Percentiles rank a stretch among this genome's conserved stretches.
phyloP scores from a whole-genome alignment of 2,329 filamentous ascomycete genomes.

The Drechslera avenae region DNA sequence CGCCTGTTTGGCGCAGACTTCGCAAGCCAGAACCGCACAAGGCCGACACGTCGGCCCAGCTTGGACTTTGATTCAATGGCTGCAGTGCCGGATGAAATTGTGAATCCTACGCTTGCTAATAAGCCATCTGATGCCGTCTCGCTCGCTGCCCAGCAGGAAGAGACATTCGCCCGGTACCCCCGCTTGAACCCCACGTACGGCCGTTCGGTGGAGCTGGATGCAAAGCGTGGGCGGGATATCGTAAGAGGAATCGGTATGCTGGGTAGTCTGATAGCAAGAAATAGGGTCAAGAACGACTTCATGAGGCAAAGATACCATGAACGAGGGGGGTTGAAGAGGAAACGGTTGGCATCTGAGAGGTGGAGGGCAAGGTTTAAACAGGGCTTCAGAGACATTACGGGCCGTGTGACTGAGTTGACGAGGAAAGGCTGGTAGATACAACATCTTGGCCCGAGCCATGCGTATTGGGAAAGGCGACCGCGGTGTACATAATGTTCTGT shows the following conservation, averaged over 20 bases:
- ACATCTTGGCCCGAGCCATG: not conserved
- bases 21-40: constrained; percentile 6
- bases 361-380: constrained; percentile 72
- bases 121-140: constrained; percentile 20
- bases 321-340: constrained; percentile 75
- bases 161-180: constrained; percentile 34
- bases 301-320: constrained; percentile 72
- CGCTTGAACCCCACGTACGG: constrained; percentile 50
- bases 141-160: constrained; percentile 24
- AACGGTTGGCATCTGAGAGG: constrained; percentile 71
- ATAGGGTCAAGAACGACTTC: constrained; percentile 64
- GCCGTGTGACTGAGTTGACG: constrained; percentile 70
- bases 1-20: constrained; percentile 29
- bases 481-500: constrained; percentile 8
- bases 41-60: constrained; percentile 3
- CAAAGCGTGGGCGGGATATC: constrained; percentile 50
- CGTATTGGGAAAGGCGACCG: not conserved
- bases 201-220: constrained; percentile 47
- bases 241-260: constrained; percentile 55
- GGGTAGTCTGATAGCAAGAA: constrained; percentile 53
- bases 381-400: constrained; percentile 69
- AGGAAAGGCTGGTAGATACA: constrained; percentile 75
- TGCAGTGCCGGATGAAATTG: constrained; percentile 11
- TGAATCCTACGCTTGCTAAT: constrained; percentile 23
- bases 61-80: constrained; percentile 31